Base-by-base conservation (phyloP, 345 rosid species). In the Boechera divaricarpa region DNA sequence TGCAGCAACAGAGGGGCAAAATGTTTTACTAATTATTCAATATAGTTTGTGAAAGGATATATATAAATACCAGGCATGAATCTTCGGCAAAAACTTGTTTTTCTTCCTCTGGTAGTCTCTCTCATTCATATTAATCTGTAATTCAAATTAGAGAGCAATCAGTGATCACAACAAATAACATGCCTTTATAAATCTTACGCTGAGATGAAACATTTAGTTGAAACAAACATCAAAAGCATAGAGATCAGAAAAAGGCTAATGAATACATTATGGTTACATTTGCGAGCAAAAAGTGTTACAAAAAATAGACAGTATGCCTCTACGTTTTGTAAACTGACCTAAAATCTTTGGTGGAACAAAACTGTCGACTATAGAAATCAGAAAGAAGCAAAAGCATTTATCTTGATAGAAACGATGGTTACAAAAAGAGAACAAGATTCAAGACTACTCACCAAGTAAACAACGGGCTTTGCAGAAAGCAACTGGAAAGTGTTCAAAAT, bases 381-480 rank as follows among this genome's bases (percentile, higher is more conserved):
- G 48, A 69, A 57, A 31, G 65, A 79, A 68, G 71, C 63, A 74
- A 35, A 26, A 32, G 11, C 54, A 49, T 21, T 21, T 45, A 59
- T 59, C 31, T 3, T 70, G 47, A 58, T 29, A 35, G 18, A 47
- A 58, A 60, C 12, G 12, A 52, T 10, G 53, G 45, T 74, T 13
- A 64, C 31, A 29, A 4, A 59, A 38, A 5, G 63, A 53, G 47
- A 59, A 44, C 44, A 47, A 10, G 26, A 36, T 60, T 63, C 42
- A 67, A 53, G 49, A 60, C 58, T 10, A 53, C 85, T 77, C 61
- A 95, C 99, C 90, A 95, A 80, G 87, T 95, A 95, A 82, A 92
- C 99, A 68, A 95, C 96, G 45, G 97, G 96, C 84, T 95, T 95
- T 55, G 98, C 99, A 28, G 96, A 86, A 64, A 95, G 98, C 94